A percentile compares a stretch with the other conserved stretches of the same genome.
These are phyloP conservation scores for Warburgia ugandensis DNA, from an alignment of 164 flowering plant species.

Conservation along the genomic window DNA sequence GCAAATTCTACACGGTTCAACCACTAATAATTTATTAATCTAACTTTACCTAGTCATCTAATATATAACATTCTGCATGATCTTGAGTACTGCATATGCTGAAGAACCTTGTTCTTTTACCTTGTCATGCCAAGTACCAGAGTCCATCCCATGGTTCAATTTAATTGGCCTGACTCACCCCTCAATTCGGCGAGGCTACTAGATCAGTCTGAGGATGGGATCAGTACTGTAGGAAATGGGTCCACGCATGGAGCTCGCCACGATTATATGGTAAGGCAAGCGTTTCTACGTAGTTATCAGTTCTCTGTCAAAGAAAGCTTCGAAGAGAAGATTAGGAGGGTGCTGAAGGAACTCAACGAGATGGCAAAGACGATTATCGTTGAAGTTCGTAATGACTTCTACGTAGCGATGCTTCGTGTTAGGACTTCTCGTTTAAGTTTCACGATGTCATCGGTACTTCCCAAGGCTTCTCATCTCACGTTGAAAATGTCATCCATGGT, in stretches of 20 bases:
- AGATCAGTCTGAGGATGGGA: not conserved
- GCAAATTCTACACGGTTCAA: conserved; percentile 14
- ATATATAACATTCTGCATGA: not conserved
- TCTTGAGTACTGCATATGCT: not conserved
- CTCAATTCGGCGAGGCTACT: not conserved
- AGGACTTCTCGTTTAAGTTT: no score
- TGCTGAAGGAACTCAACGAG: conserved; percentile 15
- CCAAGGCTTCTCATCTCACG: no score
- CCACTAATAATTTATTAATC: conserved; percentile 8
- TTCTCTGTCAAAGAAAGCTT: conserved; percentile 15
- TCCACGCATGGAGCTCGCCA: not conserved
- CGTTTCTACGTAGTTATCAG: conserved; percentile 32
- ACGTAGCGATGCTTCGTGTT: no score
- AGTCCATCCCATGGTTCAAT: conserved; percentile 15
- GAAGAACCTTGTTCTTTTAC: not conserved
- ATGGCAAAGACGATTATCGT: not conserved
- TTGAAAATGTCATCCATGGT: no score
- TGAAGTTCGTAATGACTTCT: no score
- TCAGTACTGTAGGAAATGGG: not conserved
- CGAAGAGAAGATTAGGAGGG: conserved; percentile 20
- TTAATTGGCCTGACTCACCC: conserved; percentile 7
- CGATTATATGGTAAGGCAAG: conserved; percentile 23
- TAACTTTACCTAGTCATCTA: not conserved
- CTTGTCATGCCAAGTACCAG: conserved; percentile 13
- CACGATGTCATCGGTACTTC: no score